Conservation (phyloP, 371 early-diverging fungal genomes). For the Actinomucor elegans region DNA sequence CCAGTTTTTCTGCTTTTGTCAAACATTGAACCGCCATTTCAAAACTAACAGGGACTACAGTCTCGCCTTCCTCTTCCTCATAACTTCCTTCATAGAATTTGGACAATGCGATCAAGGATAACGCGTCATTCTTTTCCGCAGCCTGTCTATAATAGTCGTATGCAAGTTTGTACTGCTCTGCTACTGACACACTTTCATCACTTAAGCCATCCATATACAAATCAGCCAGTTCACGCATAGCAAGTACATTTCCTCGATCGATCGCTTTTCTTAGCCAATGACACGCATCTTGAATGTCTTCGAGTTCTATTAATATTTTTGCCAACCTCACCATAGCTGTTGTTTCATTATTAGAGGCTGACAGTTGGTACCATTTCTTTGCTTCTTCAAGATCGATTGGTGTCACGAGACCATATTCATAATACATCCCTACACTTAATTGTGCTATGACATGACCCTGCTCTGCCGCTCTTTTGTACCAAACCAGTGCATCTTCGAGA, state of each 20-base stretch:
- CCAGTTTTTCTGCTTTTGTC: constrained; percentile 21
- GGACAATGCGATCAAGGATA: constrained; percentile 73
- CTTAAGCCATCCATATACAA: constrained; percentile 20
- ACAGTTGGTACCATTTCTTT: constrained; percentile 28
- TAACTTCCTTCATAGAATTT: constrained; percentile 30
- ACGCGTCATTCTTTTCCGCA: constrained; percentile 41
- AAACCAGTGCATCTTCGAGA: constrained; percentile 39
- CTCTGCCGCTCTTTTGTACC: constrained; percentile 52
- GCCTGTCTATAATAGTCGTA: constrained; percentile 46
- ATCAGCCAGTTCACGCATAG: constrained; percentile 24
- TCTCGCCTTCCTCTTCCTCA: constrained; percentile 6
- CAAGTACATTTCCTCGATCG: constrained; percentile 16
- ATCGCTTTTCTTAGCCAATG: constrained; percentile 20
- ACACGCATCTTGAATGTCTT: constrained; percentile 12
- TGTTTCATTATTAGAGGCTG: constrained; percentile 34
- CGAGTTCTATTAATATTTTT: constrained; percentile 13
- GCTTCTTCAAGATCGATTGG: constrained; percentile 30
- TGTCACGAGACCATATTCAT: constrained; percentile 40
- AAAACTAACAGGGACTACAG: not conserved
- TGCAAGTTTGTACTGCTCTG: constrained; percentile 23
- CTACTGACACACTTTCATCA: not conserved
- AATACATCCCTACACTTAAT: constrained; percentile 43
- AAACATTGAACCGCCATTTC: constrained; percentile 28
- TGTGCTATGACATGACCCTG: constrained; percentile 44
- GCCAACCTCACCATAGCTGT: constrained; percentile 40